Evolutionary conservation across 2,329 filamentous ascomycete genomes (phyloP).

Genomic region (Penicillium corylophilum): DNA sequence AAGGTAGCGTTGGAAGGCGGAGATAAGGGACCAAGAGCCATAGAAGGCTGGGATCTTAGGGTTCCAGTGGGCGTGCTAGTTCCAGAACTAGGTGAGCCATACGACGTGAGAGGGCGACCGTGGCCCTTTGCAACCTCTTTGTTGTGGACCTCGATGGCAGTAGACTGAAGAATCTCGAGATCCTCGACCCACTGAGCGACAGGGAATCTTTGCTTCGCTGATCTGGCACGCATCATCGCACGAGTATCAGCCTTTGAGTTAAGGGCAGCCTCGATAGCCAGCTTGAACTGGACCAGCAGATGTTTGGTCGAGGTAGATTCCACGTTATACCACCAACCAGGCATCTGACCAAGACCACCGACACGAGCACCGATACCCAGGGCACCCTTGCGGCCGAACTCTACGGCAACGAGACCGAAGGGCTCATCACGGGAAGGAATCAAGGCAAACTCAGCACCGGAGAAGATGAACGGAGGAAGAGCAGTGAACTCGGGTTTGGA

Average conservation of each 20-base stretch:
- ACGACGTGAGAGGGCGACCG: slow-evolving; percentile 33
- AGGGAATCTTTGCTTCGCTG: slow-evolving; percentile 65
- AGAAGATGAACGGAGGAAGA: slow-evolving; percentile 65
- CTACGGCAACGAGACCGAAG: slow-evolving; percentile 66
- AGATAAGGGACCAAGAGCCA: slow-evolving; percentile 21
- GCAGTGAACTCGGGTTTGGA: slow-evolving; percentile 68
- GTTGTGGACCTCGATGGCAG: slow-evolving; percentile 58
- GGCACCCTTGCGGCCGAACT: slow-evolving; percentile 67
- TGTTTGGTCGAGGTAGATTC: slow-evolving; percentile 64
- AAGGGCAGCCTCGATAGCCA: slow-evolving; percentile 61
- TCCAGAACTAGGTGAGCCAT: slow-evolving; percentile 33
- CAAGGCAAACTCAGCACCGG: slow-evolving; percentile 65
- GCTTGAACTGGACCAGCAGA: slow-evolving; percentile 64
- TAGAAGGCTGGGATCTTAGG: slow-evolving; percentile 18
- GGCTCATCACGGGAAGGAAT: slow-evolving; percentile 69
- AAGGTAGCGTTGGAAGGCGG: slow-evolving; percentile 26
- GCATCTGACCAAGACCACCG: slow-evolving; percentile 67
- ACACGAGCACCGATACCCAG: slow-evolving; percentile 66
- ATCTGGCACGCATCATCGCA: slow-evolving; percentile 63
- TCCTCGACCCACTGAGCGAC: slow-evolving; percentile 67
- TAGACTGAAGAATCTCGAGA: slow-evolving; percentile 61
- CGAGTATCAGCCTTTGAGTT: slow-evolving; percentile 57
- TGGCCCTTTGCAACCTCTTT: slow-evolving; percentile 41
- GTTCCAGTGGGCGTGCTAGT: slow-evolving; percentile 39
- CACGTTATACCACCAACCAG: slow-evolving; percentile 69